A percentile compares a stretch with the other conserved stretches of the same genome.
Conservation (phyloP, 208 protist species). For the Leishmania major region DNA sequence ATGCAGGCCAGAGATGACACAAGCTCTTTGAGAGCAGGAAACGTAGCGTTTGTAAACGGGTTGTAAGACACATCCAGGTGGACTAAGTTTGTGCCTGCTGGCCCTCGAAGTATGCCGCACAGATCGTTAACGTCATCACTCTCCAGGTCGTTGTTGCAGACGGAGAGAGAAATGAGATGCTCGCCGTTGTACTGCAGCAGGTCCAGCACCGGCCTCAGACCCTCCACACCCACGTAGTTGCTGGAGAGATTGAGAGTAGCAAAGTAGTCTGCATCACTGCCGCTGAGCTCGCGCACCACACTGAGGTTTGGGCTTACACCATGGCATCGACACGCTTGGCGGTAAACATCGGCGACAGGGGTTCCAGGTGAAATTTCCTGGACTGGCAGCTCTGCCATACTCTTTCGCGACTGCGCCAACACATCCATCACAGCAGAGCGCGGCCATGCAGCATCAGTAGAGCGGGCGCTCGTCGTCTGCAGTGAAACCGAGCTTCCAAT, state of each 20-base stretch:
- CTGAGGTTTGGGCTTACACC: conserved; percentile 37
- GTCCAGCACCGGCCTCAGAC: conserved; percentile 45
- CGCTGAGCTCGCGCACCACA: conserved; percentile 26
- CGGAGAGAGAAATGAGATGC: conserved; percentile 33
- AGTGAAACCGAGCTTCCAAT: not conserved
- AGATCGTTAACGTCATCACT: conserved; percentile 48
- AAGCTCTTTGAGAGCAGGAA: conserved; percentile 26
- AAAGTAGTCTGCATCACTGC: conserved; percentile 21
- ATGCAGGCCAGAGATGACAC: conserved; percentile 13
- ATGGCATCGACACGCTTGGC: conserved; percentile 23
- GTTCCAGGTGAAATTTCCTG: conserved; percentile 2
- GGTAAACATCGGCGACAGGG: conserved; percentile 33
- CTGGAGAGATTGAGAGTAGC: conserved; percentile 46
- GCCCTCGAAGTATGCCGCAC: conserved; percentile 22
- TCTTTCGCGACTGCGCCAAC: conserved; percentile 6
- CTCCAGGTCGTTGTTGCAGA: conserved; percentile 60
- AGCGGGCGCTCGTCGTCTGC: not conserved
- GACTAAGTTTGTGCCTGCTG: conserved; percentile 25
- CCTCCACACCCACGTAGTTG: conserved; percentile 64
- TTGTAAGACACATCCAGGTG: conserved; percentile 57
- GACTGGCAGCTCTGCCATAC: not conserved
- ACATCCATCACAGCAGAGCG: not conserved
- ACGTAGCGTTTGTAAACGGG: conserved; percentile 33
- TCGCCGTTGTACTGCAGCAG: conserved; percentile 36
- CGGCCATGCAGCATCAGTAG: not conserved